Conservation (phyloP, 768 basidiomycete genomes). For the Coprinopsis sp. region DNA sequence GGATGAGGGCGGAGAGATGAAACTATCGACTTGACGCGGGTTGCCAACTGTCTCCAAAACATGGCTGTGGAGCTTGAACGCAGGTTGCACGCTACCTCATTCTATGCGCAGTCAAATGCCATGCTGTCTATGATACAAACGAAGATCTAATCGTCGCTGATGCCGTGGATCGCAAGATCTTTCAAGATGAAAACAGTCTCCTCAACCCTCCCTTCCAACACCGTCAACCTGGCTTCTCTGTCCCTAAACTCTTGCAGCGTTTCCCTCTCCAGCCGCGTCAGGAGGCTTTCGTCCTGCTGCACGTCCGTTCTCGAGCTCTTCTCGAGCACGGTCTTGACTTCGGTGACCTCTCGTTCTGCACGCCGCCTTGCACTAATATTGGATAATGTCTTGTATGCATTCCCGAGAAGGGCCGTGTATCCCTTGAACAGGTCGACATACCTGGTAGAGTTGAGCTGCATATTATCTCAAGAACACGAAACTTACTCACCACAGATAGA, state of each 20-base stretch:
- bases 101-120: too few relatives aligned
- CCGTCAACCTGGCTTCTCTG: constrained; percentile 66
- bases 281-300: constrained; percentile 62
- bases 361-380: constrained; percentile 75
- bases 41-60: too few relatives aligned
- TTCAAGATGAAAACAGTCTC: constrained; percentile 85
- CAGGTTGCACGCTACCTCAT: too few relatives aligned
- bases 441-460: too few relatives aligned
- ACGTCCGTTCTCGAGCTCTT: constrained; percentile 83
- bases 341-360: constrained; percentile 65
- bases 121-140: too few relatives aligned
- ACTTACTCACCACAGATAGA: constrained; percentile 77
- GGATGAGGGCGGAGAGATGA: too few relatives aligned
- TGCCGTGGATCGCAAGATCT: constrained; percentile 58
- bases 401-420: constrained; percentile 69
- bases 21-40: too few relatives aligned
- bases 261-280: constrained; percentile 75
- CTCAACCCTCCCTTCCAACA: constrained; percentile 83
- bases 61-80: too few relatives aligned
- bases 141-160: constrained; percentile 40
- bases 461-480: neutral
- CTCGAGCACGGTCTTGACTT: constrained; percentile 67
- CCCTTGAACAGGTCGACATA: constrained; percentile 84
- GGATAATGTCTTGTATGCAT: constrained; percentile 85
- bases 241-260: constrained; percentile 68